These are phyloP conservation scores for Cornus kousa DNA, from an alignment of 148 eudicot species.

Conservation along the genomic window DNA sequence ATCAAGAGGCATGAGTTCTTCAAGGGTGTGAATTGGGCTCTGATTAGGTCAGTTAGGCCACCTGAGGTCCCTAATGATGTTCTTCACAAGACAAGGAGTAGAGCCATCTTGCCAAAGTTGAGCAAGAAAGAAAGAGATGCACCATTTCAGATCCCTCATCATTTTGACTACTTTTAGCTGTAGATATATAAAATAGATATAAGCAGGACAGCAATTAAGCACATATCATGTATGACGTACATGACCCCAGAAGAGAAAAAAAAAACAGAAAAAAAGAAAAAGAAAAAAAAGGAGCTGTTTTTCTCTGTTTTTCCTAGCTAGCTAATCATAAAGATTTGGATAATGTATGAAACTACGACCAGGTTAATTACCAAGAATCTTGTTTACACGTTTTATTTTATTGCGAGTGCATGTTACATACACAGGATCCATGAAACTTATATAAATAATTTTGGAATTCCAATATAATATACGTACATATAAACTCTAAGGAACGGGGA, in stretches of 20 bases:
- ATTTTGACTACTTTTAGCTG: constrained; percentile 71
- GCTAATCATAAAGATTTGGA: constrained; percentile 18
- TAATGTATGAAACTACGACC: constrained; percentile 12
- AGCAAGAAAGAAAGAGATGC: constrained; percentile 72
- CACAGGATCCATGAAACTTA: background rate
- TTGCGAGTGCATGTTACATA: background rate
- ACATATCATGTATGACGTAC: background rate
- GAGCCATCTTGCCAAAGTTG: constrained; percentile 42
- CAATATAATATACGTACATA: too few relatives aligned
- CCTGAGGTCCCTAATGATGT: constrained; percentile 74
- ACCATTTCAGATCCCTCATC: constrained; percentile 70
- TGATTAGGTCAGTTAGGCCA: constrained; percentile 76
- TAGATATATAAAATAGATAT: background rate
- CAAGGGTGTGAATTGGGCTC: constrained; percentile 87
- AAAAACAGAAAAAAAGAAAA: background rate
- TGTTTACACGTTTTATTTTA: background rate
- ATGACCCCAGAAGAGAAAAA: background rate
- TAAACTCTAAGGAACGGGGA: too few relatives aligned
- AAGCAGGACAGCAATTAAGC: background rate
- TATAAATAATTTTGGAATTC: too few relatives aligned
- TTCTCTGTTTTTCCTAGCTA: constrained; percentile 9
- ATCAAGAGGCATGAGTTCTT: constrained; percentile 77
- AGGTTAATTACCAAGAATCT: background rate
- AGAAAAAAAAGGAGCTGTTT: background rate
- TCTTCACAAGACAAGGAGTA: constrained; percentile 36